Conservation (phyloP, 495 filamentous ascomycete genomes). For the Thermothielavioides terrestris region DNA sequence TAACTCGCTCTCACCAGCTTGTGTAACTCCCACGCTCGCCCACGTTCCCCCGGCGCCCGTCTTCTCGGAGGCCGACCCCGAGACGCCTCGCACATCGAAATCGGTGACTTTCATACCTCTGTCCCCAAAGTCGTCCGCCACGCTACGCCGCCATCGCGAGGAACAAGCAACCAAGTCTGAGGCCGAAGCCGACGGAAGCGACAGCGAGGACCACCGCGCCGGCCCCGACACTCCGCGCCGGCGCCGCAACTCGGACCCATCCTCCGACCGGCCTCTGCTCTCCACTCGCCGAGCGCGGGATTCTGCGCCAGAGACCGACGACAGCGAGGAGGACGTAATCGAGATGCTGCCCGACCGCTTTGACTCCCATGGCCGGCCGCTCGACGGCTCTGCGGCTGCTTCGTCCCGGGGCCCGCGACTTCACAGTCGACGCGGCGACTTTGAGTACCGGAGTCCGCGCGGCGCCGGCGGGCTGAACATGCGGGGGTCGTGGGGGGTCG, state of each 20-base stretch:
- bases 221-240: constrained; percentile 10
- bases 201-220: neutral
- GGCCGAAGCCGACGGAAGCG: constrained; percentile 5
- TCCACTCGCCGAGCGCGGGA: constrained; percentile 9
- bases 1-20: constrained; percentile 26
- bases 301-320: constrained; percentile 17
- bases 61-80: constrained; percentile 1
- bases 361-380: constrained; percentile 49
- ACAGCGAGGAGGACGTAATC: constrained; percentile 28
- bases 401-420: neutral
- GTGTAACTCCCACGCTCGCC: constrained; percentile 23
- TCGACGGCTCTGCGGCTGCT: constrained; percentile 14
- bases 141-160: constrained; percentile 31
- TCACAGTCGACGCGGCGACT: constrained; percentile 21
- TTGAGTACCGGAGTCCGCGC: constrained; percentile 19
- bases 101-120: constrained; percentile 38
- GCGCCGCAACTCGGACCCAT: constrained; percentile 30
- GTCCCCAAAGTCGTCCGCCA: constrained; percentile 33
- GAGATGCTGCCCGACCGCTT: constrained; percentile 57
- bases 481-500: constrained; percentile 24
- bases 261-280: constrained; percentile 21
- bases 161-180: constrained; percentile 15
- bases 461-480: constrained; percentile 8
- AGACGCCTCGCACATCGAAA: constrained; percentile 20
- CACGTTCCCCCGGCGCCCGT: neutral